These are phyloP conservation scores for Penicillium tannophilum DNA, from an alignment of 495 filamentous ascomycete genomes.

Conservation along the genomic window DNA sequence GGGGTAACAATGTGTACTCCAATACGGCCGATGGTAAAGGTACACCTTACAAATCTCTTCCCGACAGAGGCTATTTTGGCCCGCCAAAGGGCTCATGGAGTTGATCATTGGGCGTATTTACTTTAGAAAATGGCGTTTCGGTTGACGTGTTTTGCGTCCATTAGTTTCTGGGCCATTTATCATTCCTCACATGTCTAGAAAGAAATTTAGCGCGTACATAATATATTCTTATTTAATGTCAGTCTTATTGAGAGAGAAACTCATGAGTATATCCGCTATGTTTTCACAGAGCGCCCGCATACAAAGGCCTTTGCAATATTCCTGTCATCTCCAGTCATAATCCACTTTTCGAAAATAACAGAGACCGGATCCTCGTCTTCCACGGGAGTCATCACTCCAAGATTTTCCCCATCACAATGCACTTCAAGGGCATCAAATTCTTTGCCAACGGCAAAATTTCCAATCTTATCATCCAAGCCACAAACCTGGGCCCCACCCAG, in stretches of 20 bases:
- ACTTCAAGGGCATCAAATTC: conserved; percentile 67
- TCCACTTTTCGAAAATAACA: conserved; percentile 62
- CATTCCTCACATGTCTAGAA: too few relatives aligned
- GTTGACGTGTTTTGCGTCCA: neutral
- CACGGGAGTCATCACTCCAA: conserved; percentile 53
- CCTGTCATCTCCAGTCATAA: conserved; percentile 67
- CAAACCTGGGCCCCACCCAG: conserved; percentile 64
- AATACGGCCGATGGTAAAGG: conserved; percentile 51
- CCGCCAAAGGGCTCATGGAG: conserved; percentile 51
- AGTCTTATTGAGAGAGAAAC: too few relatives aligned
- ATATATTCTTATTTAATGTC: neutral
- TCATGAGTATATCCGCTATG: conserved; percentile 30
- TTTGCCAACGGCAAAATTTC: conserved; percentile 61
- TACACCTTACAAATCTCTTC: conserved; percentile 43
- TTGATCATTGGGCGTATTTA: conserved; percentile 17
- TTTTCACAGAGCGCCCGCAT: conserved; percentile 52
- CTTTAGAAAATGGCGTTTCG: neutral
- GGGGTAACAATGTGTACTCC: conserved; percentile 59
- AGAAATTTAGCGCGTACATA: neutral
- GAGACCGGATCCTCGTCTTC: conserved; percentile 51
- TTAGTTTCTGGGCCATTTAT: neutral
- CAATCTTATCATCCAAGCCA: conserved; percentile 55
- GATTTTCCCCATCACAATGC: conserved; percentile 31
- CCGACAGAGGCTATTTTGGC: conserved; percentile 59
- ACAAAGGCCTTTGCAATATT: conserved; percentile 63